A percentile compares a stretch with the other conserved stretches of the same genome.
phyloP scores from a whole-genome alignment of 1,139 yeast species.

The Debaryomycetaceae sp. region DNA sequence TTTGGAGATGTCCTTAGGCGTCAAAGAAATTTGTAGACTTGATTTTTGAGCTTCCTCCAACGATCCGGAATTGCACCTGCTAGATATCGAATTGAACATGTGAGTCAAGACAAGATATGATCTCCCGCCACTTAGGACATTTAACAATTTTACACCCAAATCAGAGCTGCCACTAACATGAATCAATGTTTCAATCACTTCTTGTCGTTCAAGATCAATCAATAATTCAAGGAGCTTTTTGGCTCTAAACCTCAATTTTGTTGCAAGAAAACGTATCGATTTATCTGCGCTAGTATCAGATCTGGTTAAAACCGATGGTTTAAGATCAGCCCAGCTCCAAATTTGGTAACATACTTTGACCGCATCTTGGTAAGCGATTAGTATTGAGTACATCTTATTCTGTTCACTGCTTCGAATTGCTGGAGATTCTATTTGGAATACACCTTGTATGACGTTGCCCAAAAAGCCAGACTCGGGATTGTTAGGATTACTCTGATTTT shows the following conservation, averaged over 20 bases:
- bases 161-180: conserved; percentile 23
- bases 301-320: conserved; percentile 20
- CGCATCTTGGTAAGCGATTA: conserved; percentile 63
- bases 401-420: conserved; percentile 52
- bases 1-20: conserved; percentile 38
- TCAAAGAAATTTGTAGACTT: conserved; percentile 39
- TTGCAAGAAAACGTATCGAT: conserved; percentile 58
- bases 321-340: conserved; percentile 74
- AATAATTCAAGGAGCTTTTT: conserved; percentile 67
- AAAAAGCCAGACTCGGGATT: conserved; percentile 53
- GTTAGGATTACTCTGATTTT: conserved; percentile 11
- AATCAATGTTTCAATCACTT: conserved; percentile 66
- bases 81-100: conserved; percentile 52
- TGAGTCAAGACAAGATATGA: conserved; percentile 74
- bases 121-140: conserved; percentile 81
- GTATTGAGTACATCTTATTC: conserved; percentile 50
- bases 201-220: conserved; percentile 67
- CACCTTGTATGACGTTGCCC: conserved; percentile 81
- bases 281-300: conserved; percentile 23
- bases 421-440: conserved; percentile 76
- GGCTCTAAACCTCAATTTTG: conserved; percentile 69
- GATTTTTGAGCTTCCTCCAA: conserved; percentile 36
- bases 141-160: conserved; percentile 48
- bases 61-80: conserved; percentile 29
- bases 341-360: conserved; percentile 52